Base-by-base conservation (phyloP, 768 basidiomycete species). In the Auricularia heimuer region DNA sequence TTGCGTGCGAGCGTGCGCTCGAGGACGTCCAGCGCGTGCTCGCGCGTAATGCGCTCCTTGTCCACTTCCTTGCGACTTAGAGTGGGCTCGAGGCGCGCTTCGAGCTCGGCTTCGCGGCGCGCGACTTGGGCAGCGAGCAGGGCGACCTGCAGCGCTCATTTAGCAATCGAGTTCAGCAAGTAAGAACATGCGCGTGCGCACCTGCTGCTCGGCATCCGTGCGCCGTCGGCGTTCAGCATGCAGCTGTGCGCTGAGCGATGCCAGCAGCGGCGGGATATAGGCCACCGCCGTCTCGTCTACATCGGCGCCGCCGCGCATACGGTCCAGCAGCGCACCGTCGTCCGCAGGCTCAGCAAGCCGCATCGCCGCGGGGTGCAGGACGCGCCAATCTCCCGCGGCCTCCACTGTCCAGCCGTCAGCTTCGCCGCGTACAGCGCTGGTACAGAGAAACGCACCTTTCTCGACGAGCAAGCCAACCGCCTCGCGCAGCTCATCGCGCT, bases 81-180 rank as follows among this genome's bases (percentile, higher is more conserved):
- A 11, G 56, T 60, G n/a, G 69, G 70, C 1, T 61, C 65, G 16
- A 76, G 65, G 64, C 71, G 75, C 2, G 69, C 69, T 68, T 83
- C 82, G 4, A 87, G 74, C 67, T 85, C 82, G 0, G 79, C 79
- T 56, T 87, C 85, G n/a, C 84, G 77, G 4, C 80, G 78, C 0
- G 84, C 82, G 3, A 88, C 71, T 70, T 80, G 80, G 0, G 85
- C 84, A 65, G 82, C 78, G 2, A 88, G 75, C 18, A 74, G 72
- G 3, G 77, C 71, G 29, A 83, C 77, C 24, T 24, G 24, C 24
- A 24, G 24, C 24, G 24, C 24, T 24, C 24, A 24, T 24, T 24
- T 24, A 24, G 24, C 24, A 24, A 24, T 24, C 24, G 24, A 24
- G 24, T 24, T 24, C 24, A 24, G 24, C 24, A 24, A 24, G 24